phyloP scores from a whole-genome alignment of 164 flowering plant genomes.

The Buxus sempervirens region DNA sequence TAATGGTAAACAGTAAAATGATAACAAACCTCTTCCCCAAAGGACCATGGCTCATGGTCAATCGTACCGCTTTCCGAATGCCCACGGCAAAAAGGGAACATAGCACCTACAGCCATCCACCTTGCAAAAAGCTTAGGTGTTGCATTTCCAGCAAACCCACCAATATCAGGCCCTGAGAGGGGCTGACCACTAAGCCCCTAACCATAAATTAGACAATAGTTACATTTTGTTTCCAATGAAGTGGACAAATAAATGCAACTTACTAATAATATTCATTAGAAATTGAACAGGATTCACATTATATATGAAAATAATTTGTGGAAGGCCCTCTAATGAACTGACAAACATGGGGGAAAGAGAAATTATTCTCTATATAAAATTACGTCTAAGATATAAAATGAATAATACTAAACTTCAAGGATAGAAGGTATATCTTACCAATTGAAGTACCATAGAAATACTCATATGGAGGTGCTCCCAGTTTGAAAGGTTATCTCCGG shows the following conservation, averaged over 20 bases:
- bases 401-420: background rate
- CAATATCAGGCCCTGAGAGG: constrained; percentile 93
- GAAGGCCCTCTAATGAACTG: too few species aligned
- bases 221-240: background rate
- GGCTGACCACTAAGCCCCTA: constrained; percentile 98
- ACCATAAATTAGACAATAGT: constrained; percentile 1
- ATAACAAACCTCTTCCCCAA: constrained; percentile 78
- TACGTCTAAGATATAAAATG: too few species aligned
- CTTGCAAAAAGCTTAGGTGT: constrained; percentile 84
- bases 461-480: constrained; percentile 98
- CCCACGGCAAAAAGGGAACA: constrained; percentile 95
- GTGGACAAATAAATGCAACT: background rate
- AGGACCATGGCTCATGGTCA: constrained; percentile 97
- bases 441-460: constrained; percentile 84
- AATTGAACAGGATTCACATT: background rate
- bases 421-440: constrained; percentile 48
- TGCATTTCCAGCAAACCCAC: constrained; percentile 97
- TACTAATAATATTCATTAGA: background rate
- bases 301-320: too few species aligned
- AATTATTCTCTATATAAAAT: too few species aligned
- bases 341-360: too few species aligned
- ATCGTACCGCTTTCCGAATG: constrained; percentile 66
- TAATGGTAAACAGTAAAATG: background rate
- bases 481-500: constrained; percentile 87
- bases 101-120: constrained; percentile 91